Evolutionary conservation across 441 rosid species (phyloP).

Genomic region (Melastoma candidum): DNA sequence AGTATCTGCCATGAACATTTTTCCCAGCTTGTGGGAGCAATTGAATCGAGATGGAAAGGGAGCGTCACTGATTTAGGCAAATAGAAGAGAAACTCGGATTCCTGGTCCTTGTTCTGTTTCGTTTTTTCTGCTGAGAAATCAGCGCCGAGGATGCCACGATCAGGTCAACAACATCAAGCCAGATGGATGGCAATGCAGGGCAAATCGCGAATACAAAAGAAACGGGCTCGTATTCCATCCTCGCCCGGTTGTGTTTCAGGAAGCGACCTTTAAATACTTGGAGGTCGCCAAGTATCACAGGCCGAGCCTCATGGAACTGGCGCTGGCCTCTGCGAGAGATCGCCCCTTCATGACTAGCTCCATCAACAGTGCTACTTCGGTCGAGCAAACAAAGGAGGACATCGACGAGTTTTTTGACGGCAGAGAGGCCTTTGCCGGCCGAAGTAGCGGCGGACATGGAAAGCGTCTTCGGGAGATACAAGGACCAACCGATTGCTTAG

Average conservation of each 20-base stretch:
- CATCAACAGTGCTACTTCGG: slow-evolving; percentile 71
- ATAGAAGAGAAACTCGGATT: too few species aligned
- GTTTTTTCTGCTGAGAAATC: too few species aligned
- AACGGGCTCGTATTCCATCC: not conserved
- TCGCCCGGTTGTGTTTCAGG: slow-evolving; percentile 27
- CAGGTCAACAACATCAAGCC: too few species aligned
- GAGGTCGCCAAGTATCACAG: slow-evolving; percentile 68
- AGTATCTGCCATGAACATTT: too few species aligned
- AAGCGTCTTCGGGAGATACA: slow-evolving; percentile 51
- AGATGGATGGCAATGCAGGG: too few species aligned
- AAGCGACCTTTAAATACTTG: slow-evolving; percentile 54
- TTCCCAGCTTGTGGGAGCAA: too few species aligned
- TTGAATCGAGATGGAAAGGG: too few species aligned
- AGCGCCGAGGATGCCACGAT: too few species aligned
- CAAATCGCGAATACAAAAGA: too few species aligned
- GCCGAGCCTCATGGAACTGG: slow-evolving; percentile 62
- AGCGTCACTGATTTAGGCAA: too few species aligned
- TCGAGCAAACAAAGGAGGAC: slow-evolving; percentile 74
- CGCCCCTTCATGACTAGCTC: slow-evolving; percentile 78
- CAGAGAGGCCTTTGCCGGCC: slow-evolving; percentile 52
- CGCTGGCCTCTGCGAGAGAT: slow-evolving; percentile 72
- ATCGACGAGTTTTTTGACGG: slow-evolving; percentile 55
- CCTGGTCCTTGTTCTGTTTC: too few species aligned
- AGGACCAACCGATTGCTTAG: slow-evolving; percentile 45
- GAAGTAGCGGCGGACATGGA: slow-evolving; percentile 66